Evolutionary conservation across 345 rosid genomes (phyloP).

Genomic region (Pistacia atlantica): DNA sequence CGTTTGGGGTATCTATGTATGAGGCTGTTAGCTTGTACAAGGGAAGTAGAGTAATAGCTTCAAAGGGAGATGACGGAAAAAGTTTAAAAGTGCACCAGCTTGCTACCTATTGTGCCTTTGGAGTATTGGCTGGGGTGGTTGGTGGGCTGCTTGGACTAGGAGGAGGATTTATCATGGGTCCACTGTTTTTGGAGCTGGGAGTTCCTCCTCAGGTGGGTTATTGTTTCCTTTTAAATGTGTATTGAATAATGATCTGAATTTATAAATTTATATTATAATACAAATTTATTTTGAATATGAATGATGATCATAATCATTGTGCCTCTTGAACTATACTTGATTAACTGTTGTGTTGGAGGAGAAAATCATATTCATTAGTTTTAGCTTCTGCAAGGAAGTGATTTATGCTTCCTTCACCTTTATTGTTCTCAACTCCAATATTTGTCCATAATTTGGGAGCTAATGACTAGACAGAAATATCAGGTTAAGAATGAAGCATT

Average conservation of each 20-base stretch:
- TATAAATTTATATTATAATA: neutral
- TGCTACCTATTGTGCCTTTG: conserved; percentile 23
- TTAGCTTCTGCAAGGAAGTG: neutral
- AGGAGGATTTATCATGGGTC: conserved; percentile 50
- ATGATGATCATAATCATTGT: neutral
- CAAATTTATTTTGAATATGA: neutral
- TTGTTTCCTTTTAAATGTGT: neutral
- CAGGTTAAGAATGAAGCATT: neutral
- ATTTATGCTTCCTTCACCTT: neutral
- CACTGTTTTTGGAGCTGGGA: conserved; percentile 46
- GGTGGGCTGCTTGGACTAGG: conserved; percentile 46
- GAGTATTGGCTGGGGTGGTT: conserved; percentile 36
- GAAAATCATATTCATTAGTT: neutral
- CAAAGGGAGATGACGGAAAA: conserved; percentile 30
- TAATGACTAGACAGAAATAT: neutral
- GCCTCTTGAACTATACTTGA: neutral
- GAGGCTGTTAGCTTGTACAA: conserved; percentile 39
- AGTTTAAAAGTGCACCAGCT: conserved; percentile 27
- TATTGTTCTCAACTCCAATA: neutral
- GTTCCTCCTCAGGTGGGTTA: conserved; percentile 40
- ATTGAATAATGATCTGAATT: neutral
- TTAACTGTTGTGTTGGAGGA: neutral
- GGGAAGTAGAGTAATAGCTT: conserved; percentile 35
- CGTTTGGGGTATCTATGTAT: conserved; percentile 34
- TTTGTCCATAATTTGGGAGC: neutral